phyloP scores from a whole-genome alignment of 257 asterid species.

The Nicotiana tabacum region DNA sequence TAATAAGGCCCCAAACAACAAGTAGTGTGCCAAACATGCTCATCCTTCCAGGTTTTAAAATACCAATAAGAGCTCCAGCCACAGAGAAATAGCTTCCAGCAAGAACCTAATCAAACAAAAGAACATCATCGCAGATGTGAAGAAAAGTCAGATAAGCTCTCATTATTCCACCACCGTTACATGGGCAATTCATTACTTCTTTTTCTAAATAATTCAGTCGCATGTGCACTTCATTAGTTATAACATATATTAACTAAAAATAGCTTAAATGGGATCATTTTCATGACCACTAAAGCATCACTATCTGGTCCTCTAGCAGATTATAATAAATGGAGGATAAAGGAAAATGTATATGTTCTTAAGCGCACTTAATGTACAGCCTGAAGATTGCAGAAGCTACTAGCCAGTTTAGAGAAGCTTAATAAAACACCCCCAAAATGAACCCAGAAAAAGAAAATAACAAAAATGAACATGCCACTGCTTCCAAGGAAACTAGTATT shows the following conservation, averaged over 20 bases:
- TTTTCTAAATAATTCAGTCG: too few species aligned
- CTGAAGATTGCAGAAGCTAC: neutral
- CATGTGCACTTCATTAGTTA: neutral
- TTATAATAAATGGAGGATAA: neutral
- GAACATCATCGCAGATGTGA: neutral
- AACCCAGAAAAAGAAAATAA: neutral
- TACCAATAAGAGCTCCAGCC: conserved; percentile 81
- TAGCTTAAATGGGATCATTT: neutral
- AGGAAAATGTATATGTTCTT: neutral
- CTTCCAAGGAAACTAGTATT: neutral
- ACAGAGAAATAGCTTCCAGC: conserved; percentile 97
- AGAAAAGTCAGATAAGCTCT: neutral
- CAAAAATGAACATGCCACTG: neutral
- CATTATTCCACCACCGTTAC: neutral
- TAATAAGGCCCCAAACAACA: conserved; percentile 87
- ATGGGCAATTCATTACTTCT: neutral
- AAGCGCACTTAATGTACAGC: neutral
- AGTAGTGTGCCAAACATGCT: conserved; percentile 95
- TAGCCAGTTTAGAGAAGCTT: neutral
- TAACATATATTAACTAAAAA: neutral
- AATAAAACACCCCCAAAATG: neutral
- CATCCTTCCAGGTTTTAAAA: conserved; percentile 90
- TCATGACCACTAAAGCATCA: neutral
- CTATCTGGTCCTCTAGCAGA: neutral
- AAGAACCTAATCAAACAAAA: conserved; percentile 55